These are phyloP conservation scores for Aspergillus leporis DNA, from an alignment of 495 filamentous ascomycete genomes.

Conservation along the genomic window DNA sequence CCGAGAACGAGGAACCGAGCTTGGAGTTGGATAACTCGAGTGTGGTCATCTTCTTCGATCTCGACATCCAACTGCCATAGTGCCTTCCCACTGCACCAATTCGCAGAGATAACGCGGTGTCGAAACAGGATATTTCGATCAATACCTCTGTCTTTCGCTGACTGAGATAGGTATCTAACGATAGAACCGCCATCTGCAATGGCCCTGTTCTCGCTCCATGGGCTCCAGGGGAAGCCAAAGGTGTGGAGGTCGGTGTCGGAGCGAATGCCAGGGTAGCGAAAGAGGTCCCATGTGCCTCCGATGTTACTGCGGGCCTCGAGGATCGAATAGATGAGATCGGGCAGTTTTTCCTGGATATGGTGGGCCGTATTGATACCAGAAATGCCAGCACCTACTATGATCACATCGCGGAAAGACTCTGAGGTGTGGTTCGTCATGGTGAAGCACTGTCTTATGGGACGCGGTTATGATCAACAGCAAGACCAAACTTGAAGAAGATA, in stretches of 20 bases:
- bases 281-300: conserved; percentile 65
- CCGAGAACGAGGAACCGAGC: conserved; percentile 19
- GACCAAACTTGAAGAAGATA: no score
- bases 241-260: conserved; percentile 36
- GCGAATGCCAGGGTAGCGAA: conserved; percentile 57
- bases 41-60: conserved; percentile 25
- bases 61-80: conserved; percentile 40
- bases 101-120: conserved; percentile 49
- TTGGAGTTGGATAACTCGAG: conserved; percentile 24
- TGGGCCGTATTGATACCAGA: no score
- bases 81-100: conserved; percentile 49
- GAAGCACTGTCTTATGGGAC: no score
- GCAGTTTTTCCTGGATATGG: conserved; percentile 30
- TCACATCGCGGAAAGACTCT: no score
- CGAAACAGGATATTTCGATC: conserved; percentile 53
- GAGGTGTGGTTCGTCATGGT: no score
- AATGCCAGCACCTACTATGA: no score
- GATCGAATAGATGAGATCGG: conserved; percentile 49
- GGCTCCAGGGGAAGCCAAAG: conserved; percentile 60
- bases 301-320: conserved; percentile 55
- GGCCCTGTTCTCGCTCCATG: conserved; percentile 51
- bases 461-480: no score
- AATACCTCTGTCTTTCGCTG: conserved; percentile 51
- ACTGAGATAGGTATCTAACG: conserved; percentile 55
- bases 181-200: conserved; percentile 58